phyloP scores from a whole-genome alignment of 768 basidiomycete genomes.

The Fibroporia radiculosa region DNA sequence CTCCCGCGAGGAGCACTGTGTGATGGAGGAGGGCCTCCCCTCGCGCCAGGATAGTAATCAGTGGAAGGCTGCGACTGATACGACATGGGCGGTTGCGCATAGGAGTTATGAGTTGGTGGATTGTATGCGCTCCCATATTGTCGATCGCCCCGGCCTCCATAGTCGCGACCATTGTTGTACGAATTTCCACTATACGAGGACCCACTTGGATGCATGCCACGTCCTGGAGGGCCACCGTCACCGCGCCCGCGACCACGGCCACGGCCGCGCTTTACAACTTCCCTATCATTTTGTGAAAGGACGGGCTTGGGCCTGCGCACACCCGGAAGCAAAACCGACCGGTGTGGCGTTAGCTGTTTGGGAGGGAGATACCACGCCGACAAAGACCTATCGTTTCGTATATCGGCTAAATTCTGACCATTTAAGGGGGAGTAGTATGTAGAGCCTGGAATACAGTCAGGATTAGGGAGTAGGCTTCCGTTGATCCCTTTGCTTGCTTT shows the following conservation, averaged over 20 bases:
- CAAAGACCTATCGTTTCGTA: conserved; percentile 80
- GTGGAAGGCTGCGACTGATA: conserved; percentile 12
- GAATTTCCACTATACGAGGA: background rate
- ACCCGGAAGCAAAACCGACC: conserved; percentile 74
- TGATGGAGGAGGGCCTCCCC: conserved; percentile 11
- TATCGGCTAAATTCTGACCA: conserved; percentile 58
- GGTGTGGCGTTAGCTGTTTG: conserved; percentile 77
- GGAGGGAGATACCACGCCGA: conserved; percentile 89
- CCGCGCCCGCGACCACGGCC: conserved; percentile 35
- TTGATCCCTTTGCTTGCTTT: conserved; percentile 69
- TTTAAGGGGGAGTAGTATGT: conserved; percentile 76
- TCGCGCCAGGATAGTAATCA: conserved; percentile 8
- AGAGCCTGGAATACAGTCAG: conserved; percentile 85
- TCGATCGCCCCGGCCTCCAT: conserved; percentile 11
- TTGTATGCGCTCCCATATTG: conserved; percentile 1
- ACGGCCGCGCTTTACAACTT: conserved; percentile 45
- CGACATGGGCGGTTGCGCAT: conserved; percentile 6
- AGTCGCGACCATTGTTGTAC: conserved; percentile 13
- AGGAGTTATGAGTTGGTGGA: conserved; percentile 5
- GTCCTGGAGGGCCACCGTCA: conserved; percentile 23
- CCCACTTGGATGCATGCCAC: background rate
- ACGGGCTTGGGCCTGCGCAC: conserved; percentile 49
- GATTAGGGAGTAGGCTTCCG: conserved; percentile 76
- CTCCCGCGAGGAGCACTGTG: conserved; percentile 15
- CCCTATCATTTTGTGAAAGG: conserved; percentile 65